Evolutionary conservation across 305 asterid genomes (phyloP), one percentile per base, ranked within the genome.

Genomic region (Solanum chacoense): DNA sequence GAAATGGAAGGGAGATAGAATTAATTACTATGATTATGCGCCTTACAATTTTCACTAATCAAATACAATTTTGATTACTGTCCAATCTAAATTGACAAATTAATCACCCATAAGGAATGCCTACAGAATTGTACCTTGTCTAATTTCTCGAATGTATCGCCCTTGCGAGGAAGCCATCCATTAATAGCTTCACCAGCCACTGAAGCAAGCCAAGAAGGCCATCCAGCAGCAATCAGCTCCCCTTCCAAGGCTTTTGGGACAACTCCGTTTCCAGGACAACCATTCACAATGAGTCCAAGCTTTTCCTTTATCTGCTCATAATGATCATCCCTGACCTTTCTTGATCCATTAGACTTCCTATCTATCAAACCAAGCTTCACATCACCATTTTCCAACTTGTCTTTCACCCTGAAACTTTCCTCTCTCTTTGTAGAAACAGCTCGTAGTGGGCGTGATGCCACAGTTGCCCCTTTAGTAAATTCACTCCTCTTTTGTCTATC

Each of bases 131-230:
- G 86, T 93, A 96, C 99, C 99, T 97, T 97, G 89, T 96, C 98
- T 77, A 96, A 96, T 91, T 92, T 97, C 89, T 97, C 98, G 29
- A 95, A 96, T 71, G 99, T 94, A 80, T 97, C 98, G 0, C 98
- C 98, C 90, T 92, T 95, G 2, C 99, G 92, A 4, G 99, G 99
- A 84, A 94, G 85, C 99, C 99, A 97, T 88, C 99, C 99, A 85
- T 85, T 91, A 79, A 97, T 93, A 84, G 99, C 98, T 90, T 96
- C 99, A 7, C 98, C 98, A 3, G 99, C 99, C 59, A 94, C 99
- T 1, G 94, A 92, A 87, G 93, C 97, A 16, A 97, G 95, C 99
- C 99, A 97, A 91, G 97, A 90, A 73, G 99, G 99, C 99, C 99
- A 97, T 42, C 99, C 99, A 1, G 98, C 99, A 29, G 98, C 97